Evolutionary conservation across 306 rosid genomes (phyloP).

Genomic region (Boehmeria nivea): DNA sequence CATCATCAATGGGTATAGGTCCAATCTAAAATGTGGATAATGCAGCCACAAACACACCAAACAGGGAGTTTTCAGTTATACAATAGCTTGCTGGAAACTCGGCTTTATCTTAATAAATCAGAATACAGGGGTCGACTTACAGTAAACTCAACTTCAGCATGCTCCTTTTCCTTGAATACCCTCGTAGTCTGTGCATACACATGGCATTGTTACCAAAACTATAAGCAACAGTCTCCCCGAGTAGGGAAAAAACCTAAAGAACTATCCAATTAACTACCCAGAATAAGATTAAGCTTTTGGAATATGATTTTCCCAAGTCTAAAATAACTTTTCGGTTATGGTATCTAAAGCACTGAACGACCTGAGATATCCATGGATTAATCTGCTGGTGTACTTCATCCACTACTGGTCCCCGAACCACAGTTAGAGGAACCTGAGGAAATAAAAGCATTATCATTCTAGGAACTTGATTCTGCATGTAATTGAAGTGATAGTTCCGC

Average conservation of each 20-base stretch:
- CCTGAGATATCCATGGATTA: slow-evolving; percentile 43
- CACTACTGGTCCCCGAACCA: slow-evolving; percentile 32
- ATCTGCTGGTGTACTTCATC: slow-evolving; percentile 40
- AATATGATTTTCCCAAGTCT: too few relatives aligned
- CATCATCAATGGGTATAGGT: slow-evolving; percentile 31
- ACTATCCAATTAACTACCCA: background rate
- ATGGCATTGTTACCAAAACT: slow-evolving; percentile 1
- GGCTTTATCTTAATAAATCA: background rate
- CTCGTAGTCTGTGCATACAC: slow-evolving; percentile 31
- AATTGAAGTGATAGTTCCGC: slow-evolving; percentile 1
- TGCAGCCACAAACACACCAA: background rate
- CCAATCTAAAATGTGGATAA: slow-evolving; percentile 19
- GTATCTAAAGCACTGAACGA: slow-evolving; percentile 21
- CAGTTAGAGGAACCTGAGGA: slow-evolving; percentile 30
- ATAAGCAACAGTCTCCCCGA: background rate
- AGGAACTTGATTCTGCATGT: slow-evolving; percentile 15
- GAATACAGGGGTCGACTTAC: slow-evolving; percentile 14
- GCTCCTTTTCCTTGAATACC: slow-evolving; percentile 39
- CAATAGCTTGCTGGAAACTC: background rate
- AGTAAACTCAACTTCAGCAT: slow-evolving; percentile 40
- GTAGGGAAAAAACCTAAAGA: background rate
- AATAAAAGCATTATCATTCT: slow-evolving; percentile 8
- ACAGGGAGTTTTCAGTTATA: background rate
- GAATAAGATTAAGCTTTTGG: background rate
- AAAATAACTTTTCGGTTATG: background rate